Conservation (phyloP, 1,139 yeast genomes). For the Saccharomyces pastorianus region DNA sequence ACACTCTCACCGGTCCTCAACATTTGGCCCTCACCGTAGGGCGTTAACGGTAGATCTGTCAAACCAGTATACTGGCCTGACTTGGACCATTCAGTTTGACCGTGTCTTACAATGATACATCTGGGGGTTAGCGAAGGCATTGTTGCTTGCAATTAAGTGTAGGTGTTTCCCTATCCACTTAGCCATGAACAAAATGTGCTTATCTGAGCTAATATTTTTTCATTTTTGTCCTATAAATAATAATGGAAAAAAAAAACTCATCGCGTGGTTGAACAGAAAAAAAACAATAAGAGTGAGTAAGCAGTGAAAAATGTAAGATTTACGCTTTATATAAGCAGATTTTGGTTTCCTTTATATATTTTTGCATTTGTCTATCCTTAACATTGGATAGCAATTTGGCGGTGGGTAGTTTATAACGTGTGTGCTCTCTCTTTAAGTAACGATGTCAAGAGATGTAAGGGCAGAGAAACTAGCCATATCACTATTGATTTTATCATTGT, state of each 20-base stretch:
- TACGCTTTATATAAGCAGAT: neutral
- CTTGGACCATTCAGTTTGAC: constrained; percentile 93
- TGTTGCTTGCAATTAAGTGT: constrained; percentile 25
- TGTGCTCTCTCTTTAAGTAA: neutral
- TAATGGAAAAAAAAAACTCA: neutral
- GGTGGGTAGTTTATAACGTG: neutral
- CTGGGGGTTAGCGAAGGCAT: constrained; percentile 47
- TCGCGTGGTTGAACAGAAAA: neutral
- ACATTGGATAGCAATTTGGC: neutral
- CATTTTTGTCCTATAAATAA: neutral
- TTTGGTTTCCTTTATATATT: neutral
- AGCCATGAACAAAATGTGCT: neutral
- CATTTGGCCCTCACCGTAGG: constrained; percentile 71
- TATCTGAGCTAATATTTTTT: neutral
- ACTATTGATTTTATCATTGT: neutral
- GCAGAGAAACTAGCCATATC: neutral
- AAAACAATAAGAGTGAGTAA: neutral
- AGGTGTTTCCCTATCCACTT: neutral
- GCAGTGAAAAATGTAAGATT: neutral
- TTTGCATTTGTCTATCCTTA: neutral
- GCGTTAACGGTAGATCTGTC: constrained; percentile 74
- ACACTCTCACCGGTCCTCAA: constrained; percentile 61
- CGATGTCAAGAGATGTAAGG: neutral
- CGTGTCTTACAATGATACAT: constrained; percentile 63
- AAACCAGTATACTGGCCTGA: constrained; percentile 84